These are phyloP conservation scores for Sporothrix variecibatus DNA, from an alignment of 2,329 filamentous ascomycete species.

Conservation along the genomic window DNA sequence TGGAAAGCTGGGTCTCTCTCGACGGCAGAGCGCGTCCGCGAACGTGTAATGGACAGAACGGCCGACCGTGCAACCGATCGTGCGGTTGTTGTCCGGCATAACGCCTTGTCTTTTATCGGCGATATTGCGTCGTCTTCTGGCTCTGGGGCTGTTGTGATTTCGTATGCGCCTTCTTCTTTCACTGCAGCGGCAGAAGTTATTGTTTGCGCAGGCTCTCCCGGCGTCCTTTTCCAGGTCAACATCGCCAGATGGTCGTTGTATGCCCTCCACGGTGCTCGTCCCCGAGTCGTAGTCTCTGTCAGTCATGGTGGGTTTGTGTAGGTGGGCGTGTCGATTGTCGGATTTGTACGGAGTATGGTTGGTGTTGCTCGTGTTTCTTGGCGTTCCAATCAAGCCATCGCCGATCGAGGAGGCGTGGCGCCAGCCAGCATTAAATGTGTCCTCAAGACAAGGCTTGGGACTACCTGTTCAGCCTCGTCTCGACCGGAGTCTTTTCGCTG, in stretches of 20 bases:
- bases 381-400: not conserved
- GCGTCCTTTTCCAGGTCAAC: not conserved
- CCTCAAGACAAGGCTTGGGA: not conserved
- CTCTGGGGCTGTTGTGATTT: not conserved
- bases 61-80: not conserved
- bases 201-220: not conserved
- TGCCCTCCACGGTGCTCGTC: not conserved
- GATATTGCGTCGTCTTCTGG: not conserved
- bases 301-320: not conserved
- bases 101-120: not conserved
- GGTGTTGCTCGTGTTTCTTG: not conserved
- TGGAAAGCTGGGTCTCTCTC: slow-evolving; percentile 23
- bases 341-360: not conserved
- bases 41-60: not conserved
- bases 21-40: not conserved
- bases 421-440: not conserved
- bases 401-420: not conserved
- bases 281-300: not conserved
- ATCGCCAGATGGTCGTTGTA: not conserved
- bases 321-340: not conserved
- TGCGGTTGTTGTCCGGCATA: not conserved
- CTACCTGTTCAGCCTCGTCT: not conserved
- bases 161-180: not conserved
- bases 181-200: not conserved
- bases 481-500: not conserved